These are phyloP conservation scores for Immersiella caudata DNA, from an alignment of 495 filamentous ascomycete genomes.

Conservation along the genomic window DNA sequence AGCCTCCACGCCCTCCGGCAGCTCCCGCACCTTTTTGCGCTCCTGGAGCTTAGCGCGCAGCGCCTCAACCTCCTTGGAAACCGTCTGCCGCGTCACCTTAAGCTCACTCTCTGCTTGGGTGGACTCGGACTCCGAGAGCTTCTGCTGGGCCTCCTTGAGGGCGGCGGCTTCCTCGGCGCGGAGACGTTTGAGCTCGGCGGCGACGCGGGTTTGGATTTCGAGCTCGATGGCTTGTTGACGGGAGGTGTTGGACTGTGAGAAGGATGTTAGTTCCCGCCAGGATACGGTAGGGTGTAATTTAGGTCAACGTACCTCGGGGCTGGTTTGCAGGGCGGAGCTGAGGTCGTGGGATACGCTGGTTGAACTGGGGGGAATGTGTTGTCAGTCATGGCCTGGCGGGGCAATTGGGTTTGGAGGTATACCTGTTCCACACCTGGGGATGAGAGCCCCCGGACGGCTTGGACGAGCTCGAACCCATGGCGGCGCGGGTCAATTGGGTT, in stretches of 20 bases:
- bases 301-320: conserved; percentile 69
- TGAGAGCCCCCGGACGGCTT: conserved; percentile 44
- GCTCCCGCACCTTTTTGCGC: conserved; percentile 68
- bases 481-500: conserved; percentile 28
- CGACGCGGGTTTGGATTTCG: conserved; percentile 84
- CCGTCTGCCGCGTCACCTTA: conserved; percentile 35
- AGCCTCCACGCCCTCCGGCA: conserved; percentile 64
- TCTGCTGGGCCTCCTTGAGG: conserved; percentile 66
- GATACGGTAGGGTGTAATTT: background rate
- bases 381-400: conserved; percentile 11
- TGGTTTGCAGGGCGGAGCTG: conserved; percentile 77
- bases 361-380: conserved; percentile 60
- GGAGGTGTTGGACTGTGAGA: conserved; percentile 75
- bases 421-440: conserved; percentile 55
- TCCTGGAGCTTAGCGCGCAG: conserved; percentile 73
- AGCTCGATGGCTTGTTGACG: conserved; percentile 83
- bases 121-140: conserved; percentile 46
- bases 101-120: conserved; percentile 12
- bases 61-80: conserved; percentile 52
- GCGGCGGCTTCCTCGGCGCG: conserved; percentile 56
- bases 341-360: conserved; percentile 86
- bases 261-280: background rate
- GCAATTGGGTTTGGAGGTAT: conserved; percentile 25
- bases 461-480: conserved; percentile 55
- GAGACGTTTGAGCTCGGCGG: conserved; percentile 79